Evolutionary conservation across 176 grass and related monocot genomes (phyloP), one percentile per base, ranked within the genome.

Genomic region (Cenchrus purpureus): DNA sequence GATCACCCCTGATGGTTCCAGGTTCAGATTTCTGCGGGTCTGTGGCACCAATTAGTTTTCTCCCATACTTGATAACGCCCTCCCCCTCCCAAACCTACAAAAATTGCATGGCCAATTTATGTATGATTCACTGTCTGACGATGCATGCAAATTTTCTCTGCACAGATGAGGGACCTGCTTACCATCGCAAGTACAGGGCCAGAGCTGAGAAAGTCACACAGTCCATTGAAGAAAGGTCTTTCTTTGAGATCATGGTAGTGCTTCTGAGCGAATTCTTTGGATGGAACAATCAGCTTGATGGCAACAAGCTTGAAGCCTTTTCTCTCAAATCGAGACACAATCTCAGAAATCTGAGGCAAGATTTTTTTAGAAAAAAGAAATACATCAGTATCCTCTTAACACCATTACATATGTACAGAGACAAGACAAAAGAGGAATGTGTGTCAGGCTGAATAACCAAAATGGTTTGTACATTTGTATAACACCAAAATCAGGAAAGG

Each of bases 71-170:
- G 87, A 94, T 94, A 55, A 94, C 97, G 52, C 97, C 93, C 74
- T 98, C 97, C 79, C 93, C 93, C 95, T 98, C 93, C 97, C 97
- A 98, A 57, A 98, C 97, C 97, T 98, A 83, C 0, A 84, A 22
- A 83, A 12, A 85, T 9, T 9, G 29, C 17, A 31, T 7, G 22
- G 15, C 0, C 16, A 48, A 55, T 28, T 53, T 73, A 57, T 53
- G 67, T 31, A 65, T 12, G 6, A 67, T 2, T 28, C 48, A 14
- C 25, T 37, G 3, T 6, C 20, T 49, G 5, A 8, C 15, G 6
- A 61, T 11, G 25, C n/a, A 65, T 2, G 29, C 16, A 37, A 32
- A 31, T 19, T 43, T 60, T 74, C 42, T 73, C 1, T 79, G 7
- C 0, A 19, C 31, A 63, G 7, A 80, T 2, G 3, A 29, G 8